These are phyloP conservation scores for Chloromonas sp. DNA, from an alignment of 163 green algal species.

Conservation along the genomic window DNA sequence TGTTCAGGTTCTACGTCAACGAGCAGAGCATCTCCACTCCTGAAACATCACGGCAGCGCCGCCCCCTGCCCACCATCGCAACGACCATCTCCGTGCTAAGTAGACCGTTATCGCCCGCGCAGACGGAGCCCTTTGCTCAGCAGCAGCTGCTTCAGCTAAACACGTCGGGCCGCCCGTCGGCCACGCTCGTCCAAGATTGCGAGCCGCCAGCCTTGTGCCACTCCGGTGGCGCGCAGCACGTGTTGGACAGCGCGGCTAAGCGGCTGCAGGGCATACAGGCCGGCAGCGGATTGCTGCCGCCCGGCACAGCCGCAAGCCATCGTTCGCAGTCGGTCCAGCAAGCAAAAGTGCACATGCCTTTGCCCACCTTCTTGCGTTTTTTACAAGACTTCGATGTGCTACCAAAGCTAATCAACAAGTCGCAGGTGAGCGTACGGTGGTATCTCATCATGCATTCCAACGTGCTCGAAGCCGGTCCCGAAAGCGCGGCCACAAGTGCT, in stretches of 20 bases:
- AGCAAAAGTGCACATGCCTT: not conserved
- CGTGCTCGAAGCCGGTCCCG: too few relatives aligned
- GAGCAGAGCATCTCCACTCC: constrained; percentile 7
- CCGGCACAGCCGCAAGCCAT: not conserved
- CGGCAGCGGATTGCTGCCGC: not conserved
- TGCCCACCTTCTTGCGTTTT: constrained; percentile 4
- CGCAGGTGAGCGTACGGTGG: not conserved
- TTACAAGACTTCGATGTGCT: constrained; percentile 17
- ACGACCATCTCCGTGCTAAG: not conserved
- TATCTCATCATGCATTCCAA: too few relatives aligned
- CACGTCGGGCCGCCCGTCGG: too few relatives aligned
- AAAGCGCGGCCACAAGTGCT: too few relatives aligned
- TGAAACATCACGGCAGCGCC: not conserved
- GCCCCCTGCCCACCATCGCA: not conserved
- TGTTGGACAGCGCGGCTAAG: not conserved
- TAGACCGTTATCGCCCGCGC: not conserved
- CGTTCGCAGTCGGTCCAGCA: not conserved
- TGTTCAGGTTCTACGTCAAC: constrained; percentile 22
- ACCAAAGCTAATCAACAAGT: constrained; percentile 6
- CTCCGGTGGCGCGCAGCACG: too few relatives aligned
- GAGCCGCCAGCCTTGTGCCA: too few relatives aligned
- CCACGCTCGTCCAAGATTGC: too few relatives aligned
- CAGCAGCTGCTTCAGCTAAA: not conserved
- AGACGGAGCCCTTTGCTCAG: not conserved
- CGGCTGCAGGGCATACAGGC: not conserved